Base-by-base conservation (phyloP, 106 monocot genomes). In the Agapanthus africanus region DNA sequence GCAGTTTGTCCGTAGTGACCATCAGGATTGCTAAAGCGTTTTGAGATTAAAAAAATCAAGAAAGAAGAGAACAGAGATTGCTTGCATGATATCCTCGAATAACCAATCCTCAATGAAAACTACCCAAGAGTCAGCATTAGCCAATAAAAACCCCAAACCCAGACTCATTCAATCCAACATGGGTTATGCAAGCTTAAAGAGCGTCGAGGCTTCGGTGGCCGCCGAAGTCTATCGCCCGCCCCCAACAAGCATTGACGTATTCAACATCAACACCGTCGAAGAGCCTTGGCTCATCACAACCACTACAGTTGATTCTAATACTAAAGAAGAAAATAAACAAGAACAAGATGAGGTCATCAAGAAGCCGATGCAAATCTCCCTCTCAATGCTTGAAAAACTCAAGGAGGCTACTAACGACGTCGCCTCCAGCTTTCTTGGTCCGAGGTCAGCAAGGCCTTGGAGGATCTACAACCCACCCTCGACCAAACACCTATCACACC, bases 241-340 rank as follows among this genome's bases (percentile, higher is more conserved):
- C 15, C 85, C 93, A 2, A 66, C 88, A 10, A 99, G 97, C 78
- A 71, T 93, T 35, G 74, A 84, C n/a, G 65, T 87, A 62, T 93
- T 99, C 79, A 87, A 99, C 83, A 78, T 93, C 54, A 85, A 36
- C 72, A 77, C 76, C 31, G 71, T 93, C 39, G 83, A 90, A 7
- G 97, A 93, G 73, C 92, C 97, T 7, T 99, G 97, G 92, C 80
- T 92, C 31, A n/a, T n/a, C n/a, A n/a, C n/a, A n/a, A n/a, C n/a
- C n/a, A n/a, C n/a, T n/a, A n/a, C n/a, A n/a, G n/a, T n/a, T n/a
- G n/a, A n/a, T n/a, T 41, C 27, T 37, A 25, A 7, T 7, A 15
- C 3, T 7, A 14, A 66, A 5, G n/a, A 66, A 19, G 54, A 67
- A 27, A 54, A 61, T 15, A 54, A 33, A 14, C 67, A 61, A 9